phyloP scores from a whole-genome alignment of 768 basidiomycete species.

The Tricholoma sp. region DNA sequence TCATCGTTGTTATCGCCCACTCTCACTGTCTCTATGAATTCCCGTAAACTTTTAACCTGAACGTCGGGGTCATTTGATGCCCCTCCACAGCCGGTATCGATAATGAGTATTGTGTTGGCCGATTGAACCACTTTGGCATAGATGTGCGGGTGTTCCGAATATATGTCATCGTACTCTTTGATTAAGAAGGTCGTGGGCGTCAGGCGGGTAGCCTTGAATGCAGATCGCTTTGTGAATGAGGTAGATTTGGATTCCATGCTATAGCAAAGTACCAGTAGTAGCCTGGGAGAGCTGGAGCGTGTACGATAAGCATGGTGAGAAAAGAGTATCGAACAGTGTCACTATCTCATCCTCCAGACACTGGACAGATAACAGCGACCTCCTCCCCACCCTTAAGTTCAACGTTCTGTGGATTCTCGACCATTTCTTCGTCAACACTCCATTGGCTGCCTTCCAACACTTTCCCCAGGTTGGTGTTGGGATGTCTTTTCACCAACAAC shows the following conservation, averaged over 20 bases:
- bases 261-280: background rate
- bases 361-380: slow-evolving; percentile 76
- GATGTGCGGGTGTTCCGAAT: slow-evolving; percentile 49
- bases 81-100: slow-evolving; percentile 56
- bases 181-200: slow-evolving; percentile 33
- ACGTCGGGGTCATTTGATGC: slow-evolving; percentile 34
- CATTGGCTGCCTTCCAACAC: slow-evolving; percentile 62
- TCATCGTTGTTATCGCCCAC: slow-evolving; percentile 36
- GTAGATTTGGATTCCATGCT: background rate
- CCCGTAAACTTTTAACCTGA: slow-evolving; percentile 36
- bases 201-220: slow-evolving; percentile 26
- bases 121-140: slow-evolving; percentile 41
- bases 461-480: slow-evolving; percentile 41
- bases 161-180: slow-evolving; percentile 47
- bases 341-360: slow-evolving; percentile 61
- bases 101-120: slow-evolving; percentile 37
- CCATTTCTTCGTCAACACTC: slow-evolving; percentile 82
- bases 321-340: background rate
- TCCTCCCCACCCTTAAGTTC: slow-evolving; percentile 67
- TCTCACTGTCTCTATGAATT: slow-evolving; percentile 43
- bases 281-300: background rate
- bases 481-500: slow-evolving; percentile 52
- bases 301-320: background rate
- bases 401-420: slow-evolving; percentile 48
- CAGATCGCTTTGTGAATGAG: slow-evolving; percentile 2